Conservation (phyloP, 768 basidiomycete species). For the Termitomyces sp. region DNA sequence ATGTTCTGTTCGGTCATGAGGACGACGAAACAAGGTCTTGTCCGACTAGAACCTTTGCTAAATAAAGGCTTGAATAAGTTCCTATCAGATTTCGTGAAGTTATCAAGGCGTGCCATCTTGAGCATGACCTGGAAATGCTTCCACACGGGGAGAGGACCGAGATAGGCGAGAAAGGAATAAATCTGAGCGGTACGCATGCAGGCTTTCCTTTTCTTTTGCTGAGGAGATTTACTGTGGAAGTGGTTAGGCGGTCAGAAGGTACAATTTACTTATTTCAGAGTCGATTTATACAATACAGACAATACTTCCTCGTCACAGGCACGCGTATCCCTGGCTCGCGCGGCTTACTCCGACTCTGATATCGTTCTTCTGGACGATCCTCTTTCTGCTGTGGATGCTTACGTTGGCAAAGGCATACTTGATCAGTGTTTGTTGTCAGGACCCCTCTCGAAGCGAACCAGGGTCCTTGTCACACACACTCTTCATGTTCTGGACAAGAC, state of each 20-base stretch:
- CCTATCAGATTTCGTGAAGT: slow-evolving; percentile 45
- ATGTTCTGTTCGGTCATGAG: slow-evolving; percentile 67
- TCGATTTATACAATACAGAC: background rate
- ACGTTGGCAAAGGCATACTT: slow-evolving; percentile 63
- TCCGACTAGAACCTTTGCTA: background rate
- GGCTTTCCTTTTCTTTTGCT: background rate
- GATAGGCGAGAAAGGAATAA: slow-evolving; percentile 77
- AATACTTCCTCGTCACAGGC: slow-evolving; percentile 33
- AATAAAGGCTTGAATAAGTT: background rate
- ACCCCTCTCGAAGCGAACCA: slow-evolving; percentile 46
- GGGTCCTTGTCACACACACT: slow-evolving; percentile 59
- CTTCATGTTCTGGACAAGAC: slow-evolving; percentile 53
- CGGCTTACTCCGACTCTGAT: slow-evolving; percentile 68
- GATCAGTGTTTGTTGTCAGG: slow-evolving; percentile 55
- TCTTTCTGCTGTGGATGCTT: slow-evolving; percentile 72
- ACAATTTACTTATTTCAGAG: background rate
- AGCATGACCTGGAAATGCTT: slow-evolving; percentile 66
- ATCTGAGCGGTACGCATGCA: slow-evolving; percentile 45
- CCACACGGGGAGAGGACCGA: slow-evolving; percentile 66
- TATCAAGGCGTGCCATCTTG: slow-evolving; percentile 60
- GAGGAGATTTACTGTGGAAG: background rate
- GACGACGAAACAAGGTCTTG: slow-evolving; percentile 56
- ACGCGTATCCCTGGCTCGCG: slow-evolving; percentile 71
- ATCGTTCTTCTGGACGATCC: slow-evolving; percentile 81
- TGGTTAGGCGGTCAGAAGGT: slow-evolving; percentile 33